Evolutionary conservation across 192 early-diverging fungal species (phyloP).

Genomic region (Coemansia furcata): DNA sequence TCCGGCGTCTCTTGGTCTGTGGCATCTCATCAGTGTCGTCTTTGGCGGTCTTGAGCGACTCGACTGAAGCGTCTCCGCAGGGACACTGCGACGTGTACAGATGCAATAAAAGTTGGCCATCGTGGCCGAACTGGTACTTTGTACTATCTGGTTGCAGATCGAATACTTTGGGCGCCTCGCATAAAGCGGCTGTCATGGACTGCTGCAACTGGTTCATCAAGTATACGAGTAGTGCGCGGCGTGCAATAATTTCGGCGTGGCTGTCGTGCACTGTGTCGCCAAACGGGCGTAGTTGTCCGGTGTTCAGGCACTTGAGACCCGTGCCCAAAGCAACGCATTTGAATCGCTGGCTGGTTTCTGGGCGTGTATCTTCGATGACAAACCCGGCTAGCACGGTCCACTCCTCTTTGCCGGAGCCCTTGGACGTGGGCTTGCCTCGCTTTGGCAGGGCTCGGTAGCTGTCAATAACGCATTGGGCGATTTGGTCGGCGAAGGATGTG

Average conservation of each 20-base stretch:
- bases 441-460: conserved; percentile 65
- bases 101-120: conserved; percentile 8
- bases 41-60: neutral
- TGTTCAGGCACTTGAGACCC: conserved; percentile 80
- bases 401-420: conserved; percentile 53
- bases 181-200: neutral
- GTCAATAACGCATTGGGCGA: conserved; percentile 56
- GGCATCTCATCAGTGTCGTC: neutral
- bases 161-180: neutral
- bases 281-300: conserved; percentile 54
- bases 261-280: conserved; percentile 77
- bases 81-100: conserved; percentile 46
- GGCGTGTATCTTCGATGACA: conserved; percentile 38
- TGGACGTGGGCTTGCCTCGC: conserved; percentile 66
- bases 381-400: conserved; percentile 89
- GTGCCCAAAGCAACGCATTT: conserved; percentile 58
- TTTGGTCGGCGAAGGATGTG: conserved; percentile 13
- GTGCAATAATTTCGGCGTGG: conserved; percentile 88
- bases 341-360: neutral
- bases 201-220: conserved; percentile 13
- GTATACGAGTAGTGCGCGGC: conserved; percentile 72
- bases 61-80: conserved; percentile 38
- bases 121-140: conserved; percentile 1
- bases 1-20: conserved; percentile 15
- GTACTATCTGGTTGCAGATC: neutral